These are phyloP conservation scores for Pyrus bretschneideri DNA, from an alignment of 306 rosid genomes.

Conservation along the genomic window DNA sequence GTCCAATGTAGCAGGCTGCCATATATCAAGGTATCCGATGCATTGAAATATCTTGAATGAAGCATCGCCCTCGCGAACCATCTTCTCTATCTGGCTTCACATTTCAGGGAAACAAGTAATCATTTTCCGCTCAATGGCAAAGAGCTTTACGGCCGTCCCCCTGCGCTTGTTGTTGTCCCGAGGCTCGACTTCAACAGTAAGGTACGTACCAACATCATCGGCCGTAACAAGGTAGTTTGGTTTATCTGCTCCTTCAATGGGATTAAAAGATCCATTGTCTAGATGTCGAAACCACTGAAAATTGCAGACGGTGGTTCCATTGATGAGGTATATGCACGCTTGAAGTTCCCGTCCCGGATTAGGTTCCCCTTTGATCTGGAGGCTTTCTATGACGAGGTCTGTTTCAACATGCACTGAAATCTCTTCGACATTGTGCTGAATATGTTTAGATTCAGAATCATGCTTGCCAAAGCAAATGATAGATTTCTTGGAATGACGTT, in stretches of 20 bases:
- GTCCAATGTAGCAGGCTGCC: no score
- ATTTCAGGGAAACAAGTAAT: no score
- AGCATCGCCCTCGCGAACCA: no score
- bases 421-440: no score
- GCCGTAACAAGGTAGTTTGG: constrained; percentile 86
- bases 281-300: constrained; percentile 92
- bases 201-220: constrained; percentile 80
- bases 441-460: no score
- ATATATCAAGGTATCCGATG: no score
- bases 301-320: constrained; percentile 93
- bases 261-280: constrained; percentile 87
- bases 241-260: constrained; percentile 94
- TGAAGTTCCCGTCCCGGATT: constrained; percentile 86
- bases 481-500: no score
- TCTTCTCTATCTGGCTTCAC: no score
- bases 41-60: no score
- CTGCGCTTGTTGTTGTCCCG: constrained; percentile 89
- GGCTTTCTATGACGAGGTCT: constrained; percentile 38
- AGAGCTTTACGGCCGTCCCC: constrained; percentile 11
- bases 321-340: constrained; percentile 75
- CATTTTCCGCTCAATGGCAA: no score
- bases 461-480: no score
- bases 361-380: constrained; percentile 88
- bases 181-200: constrained; percentile 95
- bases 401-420: no score